Conservation (phyloP, 805 yeast genomes). For the Monosporozyma siamensis region DNA sequence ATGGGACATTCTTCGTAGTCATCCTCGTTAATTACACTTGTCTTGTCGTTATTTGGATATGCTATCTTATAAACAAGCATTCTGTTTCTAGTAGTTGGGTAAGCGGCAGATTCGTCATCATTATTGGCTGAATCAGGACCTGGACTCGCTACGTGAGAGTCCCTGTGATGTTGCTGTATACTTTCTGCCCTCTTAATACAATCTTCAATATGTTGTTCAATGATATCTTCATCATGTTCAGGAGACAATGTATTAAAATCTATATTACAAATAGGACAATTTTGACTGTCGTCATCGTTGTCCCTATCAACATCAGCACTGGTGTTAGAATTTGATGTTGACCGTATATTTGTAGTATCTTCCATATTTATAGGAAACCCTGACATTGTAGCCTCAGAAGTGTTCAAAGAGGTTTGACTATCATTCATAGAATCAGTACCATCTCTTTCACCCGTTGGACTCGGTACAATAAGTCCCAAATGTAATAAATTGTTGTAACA, state of each 20-base stretch:
- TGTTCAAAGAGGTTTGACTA: background rate
- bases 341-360: background rate
- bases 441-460: too few species aligned
- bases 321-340: background rate
- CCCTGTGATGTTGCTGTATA: slow-evolving; percentile 37
- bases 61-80: slow-evolving; percentile 68
- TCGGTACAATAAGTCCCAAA: too few species aligned
- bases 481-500: slow-evolving; percentile 31
- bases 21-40: background rate
- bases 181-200: slow-evolving; percentile 58
- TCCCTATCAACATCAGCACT: background rate
- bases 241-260: slow-evolving; percentile 3
- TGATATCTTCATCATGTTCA: slow-evolving; percentile 19
- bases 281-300: slow-evolving; percentile 5
- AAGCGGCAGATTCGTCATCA: background rate
- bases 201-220: slow-evolving; percentile 58
- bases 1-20: slow-evolving; percentile 78
- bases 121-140: slow-evolving; percentile 18
- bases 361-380: slow-evolving; percentile 2
- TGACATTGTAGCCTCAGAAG: background rate
- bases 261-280: slow-evolving; percentile 35
- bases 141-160: slow-evolving; percentile 29
- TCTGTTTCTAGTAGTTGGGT: slow-evolving; percentile 39
- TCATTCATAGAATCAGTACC: too few species aligned
- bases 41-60: slow-evolving; percentile 8